Evolutionary conservation across 805 yeast genomes (phyloP).

Genomic region (Wickerhamiella cacticola): DNA sequence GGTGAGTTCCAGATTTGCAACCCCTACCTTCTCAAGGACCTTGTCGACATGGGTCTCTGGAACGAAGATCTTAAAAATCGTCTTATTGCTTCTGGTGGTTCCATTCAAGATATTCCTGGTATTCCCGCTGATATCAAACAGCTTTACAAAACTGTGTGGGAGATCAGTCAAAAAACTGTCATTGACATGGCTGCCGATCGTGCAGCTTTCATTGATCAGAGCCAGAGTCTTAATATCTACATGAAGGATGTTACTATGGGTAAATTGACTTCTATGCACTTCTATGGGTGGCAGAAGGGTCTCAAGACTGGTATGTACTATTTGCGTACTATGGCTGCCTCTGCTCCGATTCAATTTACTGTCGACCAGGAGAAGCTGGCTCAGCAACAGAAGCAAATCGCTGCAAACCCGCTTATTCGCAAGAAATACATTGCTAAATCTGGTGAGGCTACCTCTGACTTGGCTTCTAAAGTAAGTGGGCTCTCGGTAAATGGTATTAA

Average conservation of each 20-base stretch:
- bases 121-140: slow-evolving; percentile 66
- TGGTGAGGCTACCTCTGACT: slow-evolving; percentile 5
- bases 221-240: slow-evolving; percentile 85
- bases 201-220: slow-evolving; percentile 67
- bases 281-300: slow-evolving; percentile 98
- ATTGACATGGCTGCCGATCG: slow-evolving; percentile 80
- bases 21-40: slow-evolving; percentile 69
- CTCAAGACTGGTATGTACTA: slow-evolving; percentile 98
- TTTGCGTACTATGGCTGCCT: slow-evolving; percentile 92
- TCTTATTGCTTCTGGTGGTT: slow-evolving; percentile 68
- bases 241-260: slow-evolving; percentile 89
- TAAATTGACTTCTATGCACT: slow-evolving; percentile 93
- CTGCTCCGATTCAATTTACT: slow-evolving; percentile 91
- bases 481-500: slow-evolving; percentile 9
- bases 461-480: slow-evolving; percentile 14
- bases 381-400: slow-evolving; percentile 14
- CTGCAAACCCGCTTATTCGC: slow-evolving; percentile 19
- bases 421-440: slow-evolving; percentile 21
- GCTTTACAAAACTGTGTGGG: slow-evolving; percentile 95
- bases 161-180: slow-evolving; percentile 70
- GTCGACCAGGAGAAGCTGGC: slow-evolving; percentile 40
- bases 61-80: slow-evolving; percentile 62
- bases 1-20: slow-evolving; percentile 93
- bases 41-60: slow-evolving; percentile 78
- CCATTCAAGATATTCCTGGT: slow-evolving; percentile 60